A percentile compares a stretch with the other conserved stretches of the same genome.
phyloP scores from a whole-genome alignment of 1,284 basidiomycete genomes.

The Sporisorium sorghi region DNA sequence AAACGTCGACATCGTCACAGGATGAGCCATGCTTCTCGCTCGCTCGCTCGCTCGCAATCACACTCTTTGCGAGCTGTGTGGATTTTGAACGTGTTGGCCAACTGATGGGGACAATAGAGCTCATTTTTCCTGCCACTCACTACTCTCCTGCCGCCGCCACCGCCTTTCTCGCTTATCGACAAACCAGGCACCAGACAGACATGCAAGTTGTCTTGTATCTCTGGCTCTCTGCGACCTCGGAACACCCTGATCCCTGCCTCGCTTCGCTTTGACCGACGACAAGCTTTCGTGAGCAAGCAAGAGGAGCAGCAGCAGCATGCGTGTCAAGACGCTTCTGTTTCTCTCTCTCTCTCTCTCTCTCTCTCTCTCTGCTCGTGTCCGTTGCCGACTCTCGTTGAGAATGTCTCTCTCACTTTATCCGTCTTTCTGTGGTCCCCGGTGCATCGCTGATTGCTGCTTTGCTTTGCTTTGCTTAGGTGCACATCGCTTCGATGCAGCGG shows the following conservation, averaged over 20 bases:
- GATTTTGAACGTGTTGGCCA: too few species aligned
- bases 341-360: too few species aligned
- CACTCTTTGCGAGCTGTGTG: too few species aligned
- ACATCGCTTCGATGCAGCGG: background rate
- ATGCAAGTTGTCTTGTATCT: background rate
- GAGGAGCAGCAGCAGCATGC: background rate
- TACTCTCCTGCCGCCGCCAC: too few species aligned
- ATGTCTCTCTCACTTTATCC: background rate
- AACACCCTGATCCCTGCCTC: conserved; percentile 7
- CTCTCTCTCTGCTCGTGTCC: too few species aligned
- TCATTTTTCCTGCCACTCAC: conserved; percentile 35
- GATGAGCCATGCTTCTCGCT: too few species aligned
- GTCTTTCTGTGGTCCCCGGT: background rate
- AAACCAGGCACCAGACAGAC: conserved; percentile 22
- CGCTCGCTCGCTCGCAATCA: too few species aligned
- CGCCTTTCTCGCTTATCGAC: conserved; percentile 19
- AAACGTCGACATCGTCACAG: background rate
- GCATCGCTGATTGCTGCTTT: too few species aligned
- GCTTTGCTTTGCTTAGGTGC: too few species aligned
- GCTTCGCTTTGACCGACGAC: conserved; percentile 7
- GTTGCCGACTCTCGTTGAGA: too few species aligned
- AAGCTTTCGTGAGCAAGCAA: background rate
- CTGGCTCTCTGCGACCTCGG: conserved; percentile 1
- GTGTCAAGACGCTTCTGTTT: too few species aligned
- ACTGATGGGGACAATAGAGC: conserved; percentile 12